Percentiles rank a stretch among this genome's conserved stretches.
Evolutionary conservation across 352 stramenopile genomes (phyloP).

Genomic region (Phytopythium sindhum): DNA sequence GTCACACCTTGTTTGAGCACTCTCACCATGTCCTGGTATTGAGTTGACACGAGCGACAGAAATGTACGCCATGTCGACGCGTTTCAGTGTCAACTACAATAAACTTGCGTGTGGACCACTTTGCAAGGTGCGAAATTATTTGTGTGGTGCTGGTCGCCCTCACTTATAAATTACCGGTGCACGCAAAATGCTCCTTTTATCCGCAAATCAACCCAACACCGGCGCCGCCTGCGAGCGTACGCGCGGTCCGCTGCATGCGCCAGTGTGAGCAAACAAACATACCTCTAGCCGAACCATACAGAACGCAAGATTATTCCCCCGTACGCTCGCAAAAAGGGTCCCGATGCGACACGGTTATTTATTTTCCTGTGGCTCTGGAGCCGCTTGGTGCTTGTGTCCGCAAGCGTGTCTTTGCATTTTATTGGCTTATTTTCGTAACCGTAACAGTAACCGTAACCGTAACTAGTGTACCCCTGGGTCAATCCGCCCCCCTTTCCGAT

Average conservation of each 20-base stretch:
- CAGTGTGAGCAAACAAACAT: neutral
- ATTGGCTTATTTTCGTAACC: neutral
- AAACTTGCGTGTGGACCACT: neutral
- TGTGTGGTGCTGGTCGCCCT: too few relatives aligned
- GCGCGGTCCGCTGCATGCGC: neutral
- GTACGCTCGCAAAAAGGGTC: neutral
- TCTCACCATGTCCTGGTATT: neutral
- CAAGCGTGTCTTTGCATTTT: too few relatives aligned
- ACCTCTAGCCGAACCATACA: neutral
- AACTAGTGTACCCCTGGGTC: neutral
- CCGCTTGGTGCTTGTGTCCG: neutral
- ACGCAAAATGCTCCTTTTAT: too few relatives aligned
- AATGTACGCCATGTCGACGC: neutral
- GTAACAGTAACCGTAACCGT: neutral
- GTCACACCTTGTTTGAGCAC: neutral
- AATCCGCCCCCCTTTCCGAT: neutral
- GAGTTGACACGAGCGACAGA: neutral
- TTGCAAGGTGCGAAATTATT: too few relatives aligned
- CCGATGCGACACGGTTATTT: too few relatives aligned
- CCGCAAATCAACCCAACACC: neutral
- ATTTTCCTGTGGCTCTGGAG: neutral
- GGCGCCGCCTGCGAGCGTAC: neutral
- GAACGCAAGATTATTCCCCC: neutral
- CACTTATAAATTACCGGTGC: too few relatives aligned
- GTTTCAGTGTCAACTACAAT: neutral